Evolutionary conservation across 805 yeast genomes (phyloP), one percentile per base, ranked within the genome.

Genomic region (Yamadazyma tumulicola): DNA sequence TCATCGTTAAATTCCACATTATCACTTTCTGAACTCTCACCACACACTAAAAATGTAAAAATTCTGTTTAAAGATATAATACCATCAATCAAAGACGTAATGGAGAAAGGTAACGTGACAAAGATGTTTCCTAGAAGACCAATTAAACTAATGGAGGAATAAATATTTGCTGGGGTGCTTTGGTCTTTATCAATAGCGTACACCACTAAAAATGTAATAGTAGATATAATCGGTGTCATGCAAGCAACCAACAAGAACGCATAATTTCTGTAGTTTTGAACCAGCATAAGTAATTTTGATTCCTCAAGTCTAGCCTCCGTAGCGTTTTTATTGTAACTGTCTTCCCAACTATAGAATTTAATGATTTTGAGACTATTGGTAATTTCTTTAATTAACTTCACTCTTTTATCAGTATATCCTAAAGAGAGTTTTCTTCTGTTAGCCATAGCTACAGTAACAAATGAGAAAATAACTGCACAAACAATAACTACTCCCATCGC

Each of bases 331-430:
- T 70, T 67, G 54, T 86, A 89, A 0, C 96, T 87, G 19, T 67
- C 67, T 60, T 89, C 97, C 96, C 96, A 89, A 1, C 94, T 85
- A 55, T 87, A 89, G 54, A 74, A 83, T 62, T 89, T 89, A 55
- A 89, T 84, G 54, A 81, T 71, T 51, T 83, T 85, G 71, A 89
- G 73, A 45, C 82, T 77, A 49, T 73, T 77, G 41, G 89, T 64
- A 21, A 87, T 74, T 57, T 89, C 97, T 44, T 85, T 81, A 55
- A 87, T 78, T 29, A 75, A 67, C 29, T 75, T 69, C 15, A 89
- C 85, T 50, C 97, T 77, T 16, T 65, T 57, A 55, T 89, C 97
- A 2, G 96, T 89, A 48, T 61, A 74, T 2, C 57, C 60, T 36
- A 76, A 76, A 8, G 85, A 78, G 11, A 56, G 53, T 15, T 59